Evolutionary conservation across 495 filamentous ascomycete genomes (phyloP).

Genomic region (Neurospora sp.): DNA sequence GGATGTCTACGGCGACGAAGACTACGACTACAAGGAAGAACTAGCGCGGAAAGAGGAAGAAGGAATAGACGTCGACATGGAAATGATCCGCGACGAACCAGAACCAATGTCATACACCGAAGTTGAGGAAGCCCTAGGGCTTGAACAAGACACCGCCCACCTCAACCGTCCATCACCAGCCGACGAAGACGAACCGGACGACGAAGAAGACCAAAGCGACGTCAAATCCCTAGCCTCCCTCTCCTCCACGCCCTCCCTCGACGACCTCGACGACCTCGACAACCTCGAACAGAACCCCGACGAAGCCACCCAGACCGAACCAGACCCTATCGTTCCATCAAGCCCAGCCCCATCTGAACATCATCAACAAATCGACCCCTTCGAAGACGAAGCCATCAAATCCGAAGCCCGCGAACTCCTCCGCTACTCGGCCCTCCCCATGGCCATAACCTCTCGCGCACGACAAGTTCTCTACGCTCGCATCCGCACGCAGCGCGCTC

Average conservation of each 20-base stretch:
- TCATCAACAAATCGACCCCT: slow-evolving; percentile 18
- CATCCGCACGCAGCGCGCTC: slow-evolving; percentile 23
- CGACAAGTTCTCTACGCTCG: slow-evolving; percentile 12
- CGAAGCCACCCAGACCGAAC: not conserved
- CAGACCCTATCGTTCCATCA: not conserved
- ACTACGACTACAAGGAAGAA: slow-evolving; percentile 14
- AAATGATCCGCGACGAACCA: slow-evolving; percentile 9
- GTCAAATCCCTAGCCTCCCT: not conserved
- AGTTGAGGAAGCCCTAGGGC: slow-evolving; percentile 35
- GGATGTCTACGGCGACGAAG: slow-evolving; percentile 38
- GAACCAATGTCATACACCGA: slow-evolving; percentile 39
- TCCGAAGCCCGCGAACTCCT: slow-evolving; percentile 18
- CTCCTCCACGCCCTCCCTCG: not conserved
- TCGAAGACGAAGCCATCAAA: slow-evolving; percentile 6
- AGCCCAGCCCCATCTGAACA: slow-evolving; percentile 11
- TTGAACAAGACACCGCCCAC: not conserved
- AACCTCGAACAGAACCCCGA: not conserved
- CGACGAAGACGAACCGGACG: slow-evolving; percentile 14
- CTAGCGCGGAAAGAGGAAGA: not conserved
- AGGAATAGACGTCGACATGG: slow-evolving; percentile 12
- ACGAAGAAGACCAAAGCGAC: not conserved
- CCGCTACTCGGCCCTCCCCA: slow-evolving; percentile 16
- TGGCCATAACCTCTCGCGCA: slow-evolving; percentile 4
- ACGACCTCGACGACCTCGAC: not conserved
- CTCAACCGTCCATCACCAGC: not conserved